These are phyloP conservation scores for Linnemannia zychae DNA, from an alignment of 192 early-diverging fungal genomes.

Conservation along the genomic window DNA sequence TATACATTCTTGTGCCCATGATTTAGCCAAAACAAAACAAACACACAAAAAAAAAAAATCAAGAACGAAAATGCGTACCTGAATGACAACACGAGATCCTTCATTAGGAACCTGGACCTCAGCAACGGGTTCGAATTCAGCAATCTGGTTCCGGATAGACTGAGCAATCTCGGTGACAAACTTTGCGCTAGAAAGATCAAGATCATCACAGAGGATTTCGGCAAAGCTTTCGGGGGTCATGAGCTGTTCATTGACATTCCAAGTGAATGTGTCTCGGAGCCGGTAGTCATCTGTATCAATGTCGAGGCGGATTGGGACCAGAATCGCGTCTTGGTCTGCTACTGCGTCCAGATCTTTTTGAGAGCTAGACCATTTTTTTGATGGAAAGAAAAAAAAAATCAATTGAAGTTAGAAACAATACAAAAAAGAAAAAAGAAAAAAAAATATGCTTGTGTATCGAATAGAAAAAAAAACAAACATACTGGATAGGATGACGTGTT, in stretches of 20 bases:
- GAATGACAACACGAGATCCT: conserved; percentile 61
- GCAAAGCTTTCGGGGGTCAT: conserved; percentile 90
- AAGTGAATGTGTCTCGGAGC: conserved; percentile 90
- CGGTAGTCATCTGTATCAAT: conserved; percentile 90
- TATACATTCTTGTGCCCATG: background rate
- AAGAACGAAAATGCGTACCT: too few species aligned
- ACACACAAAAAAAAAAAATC: background rate
- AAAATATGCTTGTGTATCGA: background rate
- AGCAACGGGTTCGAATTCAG: conserved; percentile 67
- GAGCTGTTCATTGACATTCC: conserved; percentile 90
- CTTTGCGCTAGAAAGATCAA: conserved; percentile 68
- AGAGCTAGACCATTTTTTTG: conserved; percentile 20
- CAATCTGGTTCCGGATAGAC: conserved; percentile 71
- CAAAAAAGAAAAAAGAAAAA: background rate
- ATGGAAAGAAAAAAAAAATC: background rate
- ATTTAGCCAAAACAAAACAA: background rate
- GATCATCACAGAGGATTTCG: conserved; percentile 83
- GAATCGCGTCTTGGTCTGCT: conserved; percentile 76
- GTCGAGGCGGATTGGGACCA: conserved; percentile 94
- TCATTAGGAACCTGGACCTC: conserved; percentile 62
- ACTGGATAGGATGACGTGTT: conserved; percentile 58
- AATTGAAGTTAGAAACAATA: background rate
- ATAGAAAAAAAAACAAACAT: conserved; percentile 4
- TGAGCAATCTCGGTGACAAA: conserved; percentile 68
- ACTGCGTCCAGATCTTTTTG: conserved; percentile 63